phyloP scores from a whole-genome alignment of 495 filamentous ascomycete genomes.

The Thermochaetoides thermophila region DNA sequence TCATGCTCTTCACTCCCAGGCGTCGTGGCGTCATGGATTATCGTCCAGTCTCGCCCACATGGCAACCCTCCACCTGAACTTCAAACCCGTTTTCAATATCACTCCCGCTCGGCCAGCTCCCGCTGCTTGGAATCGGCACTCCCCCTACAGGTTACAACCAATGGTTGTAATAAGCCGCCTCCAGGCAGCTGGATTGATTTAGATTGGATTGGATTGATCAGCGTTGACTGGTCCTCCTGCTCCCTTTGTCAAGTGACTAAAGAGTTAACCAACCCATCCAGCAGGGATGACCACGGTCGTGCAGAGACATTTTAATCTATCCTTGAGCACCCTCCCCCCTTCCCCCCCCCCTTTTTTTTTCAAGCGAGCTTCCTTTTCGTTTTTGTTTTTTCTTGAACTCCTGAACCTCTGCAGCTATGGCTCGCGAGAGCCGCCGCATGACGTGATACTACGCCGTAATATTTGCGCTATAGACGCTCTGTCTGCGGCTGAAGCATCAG shows the following conservation, averaged over 20 bases:
- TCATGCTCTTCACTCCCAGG: conserved; percentile 14
- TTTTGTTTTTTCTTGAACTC: too few species aligned
- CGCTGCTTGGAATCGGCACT: conserved; percentile 10
- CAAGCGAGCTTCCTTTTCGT: conserved; percentile 20
- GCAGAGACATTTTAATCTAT: conserved; percentile 9
- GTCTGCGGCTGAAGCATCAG: neutral
- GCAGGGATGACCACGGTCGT: conserved; percentile 10
- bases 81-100: conserved; percentile 18
- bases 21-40: too few species aligned
- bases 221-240: conserved; percentile 13
- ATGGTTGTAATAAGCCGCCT: too few species aligned
- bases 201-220: conserved; percentile 4
- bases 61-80: conserved; percentile 12
- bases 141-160: too few species aligned
- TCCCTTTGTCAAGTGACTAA: conserved; percentile 19
- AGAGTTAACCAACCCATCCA: conserved; percentile 17
- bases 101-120: conserved; percentile 13
- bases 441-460: conserved; percentile 17
- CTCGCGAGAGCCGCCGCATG: conserved; percentile 13
- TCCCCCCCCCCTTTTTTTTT: conserved; percentile 5
- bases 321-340: conserved; percentile 4
- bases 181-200: too few species aligned
- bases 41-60: conserved; percentile 11
- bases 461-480: neutral
- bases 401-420: conserved; percentile 7